phyloP scores from a whole-genome alignment of 106 monocot genomes.

The Alisma plantagoaquatica region DNA sequence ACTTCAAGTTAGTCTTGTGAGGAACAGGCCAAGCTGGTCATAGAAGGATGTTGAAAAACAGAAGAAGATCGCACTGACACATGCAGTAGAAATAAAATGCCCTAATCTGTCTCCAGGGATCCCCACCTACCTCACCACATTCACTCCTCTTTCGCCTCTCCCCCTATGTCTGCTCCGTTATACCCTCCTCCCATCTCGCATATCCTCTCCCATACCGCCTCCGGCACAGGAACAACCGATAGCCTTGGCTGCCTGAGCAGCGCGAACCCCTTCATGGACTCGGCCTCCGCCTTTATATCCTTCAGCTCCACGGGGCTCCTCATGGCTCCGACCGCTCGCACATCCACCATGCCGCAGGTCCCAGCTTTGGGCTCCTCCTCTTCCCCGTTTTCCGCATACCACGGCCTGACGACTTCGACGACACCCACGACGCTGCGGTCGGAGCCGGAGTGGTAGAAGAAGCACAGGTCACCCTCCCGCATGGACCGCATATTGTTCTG shows the following conservation, averaged over 20 bases:
- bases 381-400: slow-evolving; percentile 35
- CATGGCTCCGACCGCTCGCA: slow-evolving; percentile 53
- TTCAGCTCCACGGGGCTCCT: slow-evolving; percentile 45
- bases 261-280: slow-evolving; percentile 44
- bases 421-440: slow-evolving; percentile 65
- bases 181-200: slow-evolving; percentile 84
- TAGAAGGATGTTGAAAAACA: too few species aligned
- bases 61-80: too few species aligned
- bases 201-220: slow-evolving; percentile 50
- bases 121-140: too few species aligned
- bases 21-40: too few species aligned
- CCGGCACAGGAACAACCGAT: slow-evolving; percentile 77
- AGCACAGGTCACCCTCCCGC: slow-evolving; percentile 63
- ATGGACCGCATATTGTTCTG: slow-evolving; percentile 73
- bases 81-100: too few species aligned
- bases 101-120: too few species aligned
- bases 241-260: slow-evolving; percentile 71
- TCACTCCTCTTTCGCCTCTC: slow-evolving; percentile 16
- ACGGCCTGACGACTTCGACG: slow-evolving; percentile 56
- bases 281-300: slow-evolving; percentile 58
- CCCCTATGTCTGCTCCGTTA: slow-evolving; percentile 3
- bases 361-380: too few species aligned
- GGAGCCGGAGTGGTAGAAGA: slow-evolving; percentile 95
- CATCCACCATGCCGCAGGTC: slow-evolving; percentile 75
- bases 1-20: too few species aligned